Percentiles rank a stretch among this genome's conserved stretches.
Conservation (phyloP, 257 asterid species). For the Solanum clarkiae region DNA sequence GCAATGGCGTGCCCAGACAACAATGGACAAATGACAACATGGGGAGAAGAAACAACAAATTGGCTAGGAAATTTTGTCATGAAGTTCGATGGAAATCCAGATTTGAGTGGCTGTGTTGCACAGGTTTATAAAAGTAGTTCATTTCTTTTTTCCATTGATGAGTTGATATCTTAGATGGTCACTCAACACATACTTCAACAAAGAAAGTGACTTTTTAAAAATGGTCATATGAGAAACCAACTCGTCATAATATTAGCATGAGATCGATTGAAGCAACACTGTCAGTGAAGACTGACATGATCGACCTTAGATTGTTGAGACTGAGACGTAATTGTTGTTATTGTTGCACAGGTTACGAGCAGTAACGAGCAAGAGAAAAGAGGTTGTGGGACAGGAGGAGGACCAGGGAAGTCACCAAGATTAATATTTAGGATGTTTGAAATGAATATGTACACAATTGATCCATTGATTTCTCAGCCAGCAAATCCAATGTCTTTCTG, state of each 20-base stretch:
- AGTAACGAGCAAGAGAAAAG: constrained; percentile 22
- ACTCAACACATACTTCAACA: no score
- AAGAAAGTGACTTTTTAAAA: no score
- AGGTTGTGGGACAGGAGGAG: constrained; percentile 51
- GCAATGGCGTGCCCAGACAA: constrained; percentile 63
- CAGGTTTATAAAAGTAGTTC: constrained; percentile 22
- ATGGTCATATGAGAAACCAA: background rate
- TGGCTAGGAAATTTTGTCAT: constrained; percentile 61
- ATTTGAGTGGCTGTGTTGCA: constrained; percentile 47
- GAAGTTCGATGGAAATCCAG: constrained; percentile 60
- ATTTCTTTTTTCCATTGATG: background rate
- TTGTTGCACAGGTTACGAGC: constrained; percentile 45
- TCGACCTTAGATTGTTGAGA: background rate
- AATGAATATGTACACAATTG: constrained; percentile 58
- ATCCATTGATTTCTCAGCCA: constrained; percentile 76
- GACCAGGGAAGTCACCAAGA: constrained; percentile 34
- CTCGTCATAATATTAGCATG: background rate
- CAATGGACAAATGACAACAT: constrained; percentile 40
- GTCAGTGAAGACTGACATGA: background rate
- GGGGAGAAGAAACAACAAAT: constrained; percentile 66
- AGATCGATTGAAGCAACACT: background rate
- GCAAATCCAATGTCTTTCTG: constrained; percentile 57
- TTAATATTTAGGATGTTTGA: constrained; percentile 52
- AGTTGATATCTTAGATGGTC: background rate
- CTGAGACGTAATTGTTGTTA: background rate